Conservation (phyloP, 2,329 filamentous ascomycete genomes). For the Fusarium sarcochroum region DNA sequence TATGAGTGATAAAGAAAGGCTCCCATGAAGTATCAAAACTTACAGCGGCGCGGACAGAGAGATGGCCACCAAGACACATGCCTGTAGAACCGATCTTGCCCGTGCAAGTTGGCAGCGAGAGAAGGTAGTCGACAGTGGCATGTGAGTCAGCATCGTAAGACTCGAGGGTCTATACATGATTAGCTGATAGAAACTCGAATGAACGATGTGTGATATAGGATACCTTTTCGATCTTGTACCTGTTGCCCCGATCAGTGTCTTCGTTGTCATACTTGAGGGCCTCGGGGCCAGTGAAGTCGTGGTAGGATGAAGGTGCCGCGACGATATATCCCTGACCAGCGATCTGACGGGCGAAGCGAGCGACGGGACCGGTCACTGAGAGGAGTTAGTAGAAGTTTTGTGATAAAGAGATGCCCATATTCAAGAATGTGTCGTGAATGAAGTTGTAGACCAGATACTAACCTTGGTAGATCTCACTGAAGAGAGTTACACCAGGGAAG, state of each 20-base stretch:
- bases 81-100: constrained; percentile 84
- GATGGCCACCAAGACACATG: constrained; percentile 95
- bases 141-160: constrained; percentile 88
- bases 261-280: constrained; percentile 87
- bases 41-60: constrained; percentile 74
- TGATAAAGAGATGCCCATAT: neutral
- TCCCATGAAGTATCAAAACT: constrained; percentile 37
- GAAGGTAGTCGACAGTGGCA: constrained; percentile 77
- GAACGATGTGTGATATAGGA: too few relatives aligned
- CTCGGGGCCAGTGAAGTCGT: constrained; percentile 91
- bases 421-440: neutral
- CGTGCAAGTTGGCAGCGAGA: constrained; percentile 82
- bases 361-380: constrained; percentile 88
- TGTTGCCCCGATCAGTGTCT: constrained; percentile 89
- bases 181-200: neutral
- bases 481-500: constrained; percentile 89
- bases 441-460: constrained; percentile 54
- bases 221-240: constrained; percentile 86
- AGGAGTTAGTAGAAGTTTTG: neutral
- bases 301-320: constrained; percentile 90
- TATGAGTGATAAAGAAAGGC: neutral
- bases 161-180: constrained; percentile 73
- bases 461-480: constrained; percentile 98
- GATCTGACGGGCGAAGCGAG: constrained; percentile 91
- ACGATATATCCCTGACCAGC: constrained; percentile 94